Evolutionary conservation across 768 basidiomycete genomes (phyloP).

Genomic region (Leccinum fibrillosum): DNA sequence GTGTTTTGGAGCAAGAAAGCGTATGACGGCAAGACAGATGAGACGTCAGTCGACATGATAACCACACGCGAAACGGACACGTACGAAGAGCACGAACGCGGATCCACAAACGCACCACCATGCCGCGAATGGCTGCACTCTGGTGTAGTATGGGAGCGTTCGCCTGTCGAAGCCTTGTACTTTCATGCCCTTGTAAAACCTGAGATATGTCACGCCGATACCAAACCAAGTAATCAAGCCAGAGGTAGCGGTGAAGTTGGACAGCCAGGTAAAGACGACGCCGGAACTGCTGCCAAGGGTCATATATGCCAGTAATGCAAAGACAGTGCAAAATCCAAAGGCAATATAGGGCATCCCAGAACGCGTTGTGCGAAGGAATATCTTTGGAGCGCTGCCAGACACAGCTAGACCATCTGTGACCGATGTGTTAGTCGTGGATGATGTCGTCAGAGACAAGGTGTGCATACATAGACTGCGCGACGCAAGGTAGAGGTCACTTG

Average conservation of each 20-base stretch:
- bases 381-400: conserved; percentile 49
- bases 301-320: conserved; percentile 42
- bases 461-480: conserved; percentile 37
- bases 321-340: conserved; percentile 25
- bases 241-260: conserved; percentile 33
- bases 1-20: not conserved
- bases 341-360: conserved; percentile 46
- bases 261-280: conserved; percentile 42
- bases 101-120: conserved; percentile 34
- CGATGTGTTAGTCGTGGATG: conserved; percentile 8
- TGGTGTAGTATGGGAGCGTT: conserved; percentile 43
- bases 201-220: conserved; percentile 44
- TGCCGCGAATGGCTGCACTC: conserved; percentile 40
- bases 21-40: not conserved
- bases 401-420: conserved; percentile 50
- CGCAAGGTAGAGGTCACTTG: conserved; percentile 38
- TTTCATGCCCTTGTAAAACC: conserved; percentile 45
- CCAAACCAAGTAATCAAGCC: conserved; percentile 45
- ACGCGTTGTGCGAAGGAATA: conserved; percentile 42
- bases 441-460: not conserved
- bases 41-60: not conserved
- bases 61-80: not conserved
- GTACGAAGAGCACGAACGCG: conserved; percentile 35
- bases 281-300: conserved; percentile 34
- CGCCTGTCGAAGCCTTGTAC: conserved; percentile 47